Evolutionary conservation across 2,329 filamentous ascomycete genomes (phyloP), one percentile per base, ranked within the genome.

Genomic region (Colletotrichum higginsianum): DNA sequence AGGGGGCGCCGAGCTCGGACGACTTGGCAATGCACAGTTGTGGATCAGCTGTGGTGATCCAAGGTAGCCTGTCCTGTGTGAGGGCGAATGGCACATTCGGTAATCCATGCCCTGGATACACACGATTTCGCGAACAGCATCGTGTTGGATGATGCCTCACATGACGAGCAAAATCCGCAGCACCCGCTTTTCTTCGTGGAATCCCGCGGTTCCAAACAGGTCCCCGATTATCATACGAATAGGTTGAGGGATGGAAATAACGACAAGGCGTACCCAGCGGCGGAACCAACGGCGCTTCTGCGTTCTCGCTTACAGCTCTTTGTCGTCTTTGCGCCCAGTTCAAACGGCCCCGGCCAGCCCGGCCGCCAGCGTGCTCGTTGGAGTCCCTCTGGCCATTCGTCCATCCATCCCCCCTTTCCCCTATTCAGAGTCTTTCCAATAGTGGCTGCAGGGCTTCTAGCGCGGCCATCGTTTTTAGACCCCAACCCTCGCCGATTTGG

Each of bases 101-200:
- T 42, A 58, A 63, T 21, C 53, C 58, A 64, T 63, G 57, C 57
- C 63, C 60, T 61, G 56, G 35, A 8, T 38, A 38, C 68, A 68
- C 63, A 67, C 68, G 58, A 58, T 46, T 68, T 71, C 26, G 58
- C 46, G 60, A 38, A 63, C 57, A 53, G 40, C 44, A 53, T 68
- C 38, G 58, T 68, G 40, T 57, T 66, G 58, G 53, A 71, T 66
- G 67, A 71, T 68, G 68, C 68, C 68, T 71, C 68, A 71, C 68
- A 68, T 71, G 68, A 68, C 53, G 65, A 63, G 58, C 65, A 68
- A 71, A 71, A 68, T 30, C 65, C 68, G 68, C 68, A 71, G 26
- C 65, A 38, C 65, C 65, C 68, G 65, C 68, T 71, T 71, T 68
- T 71, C 46, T 42, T 63, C 30, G 52, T 60, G 44, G 56, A 60